Percentiles rank a stretch among this genome's conserved stretches.
These are phyloP conservation scores for Shiraia bambusicola DNA, from an alignment of 2,329 filamentous ascomycete genomes.

Conservation along the genomic window DNA sequence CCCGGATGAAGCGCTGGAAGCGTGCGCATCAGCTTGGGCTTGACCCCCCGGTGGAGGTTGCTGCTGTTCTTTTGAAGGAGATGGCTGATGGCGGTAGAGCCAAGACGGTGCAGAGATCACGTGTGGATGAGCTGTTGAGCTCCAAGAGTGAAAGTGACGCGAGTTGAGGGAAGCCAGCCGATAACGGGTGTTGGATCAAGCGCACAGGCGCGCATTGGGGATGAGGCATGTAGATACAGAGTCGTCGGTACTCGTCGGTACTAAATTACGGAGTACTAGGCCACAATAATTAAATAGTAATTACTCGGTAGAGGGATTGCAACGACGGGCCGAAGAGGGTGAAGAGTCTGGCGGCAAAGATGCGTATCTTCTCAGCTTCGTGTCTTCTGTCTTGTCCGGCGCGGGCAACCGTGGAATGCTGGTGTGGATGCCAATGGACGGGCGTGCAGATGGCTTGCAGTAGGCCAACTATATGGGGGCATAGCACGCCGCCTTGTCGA, in stretches of 20 bases:
- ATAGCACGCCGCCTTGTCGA: conserved; percentile 35
- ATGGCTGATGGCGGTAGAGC: conserved; percentile 55
- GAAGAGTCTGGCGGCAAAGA: no score
- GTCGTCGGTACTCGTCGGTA: no score
- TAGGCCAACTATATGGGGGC: conserved; percentile 25
- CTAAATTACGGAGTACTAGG: no score
- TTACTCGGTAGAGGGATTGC: no score
- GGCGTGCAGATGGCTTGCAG: conserved; percentile 37
- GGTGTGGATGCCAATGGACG: no score
- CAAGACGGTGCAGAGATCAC: conserved; percentile 62
- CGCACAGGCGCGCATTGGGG: background rate
- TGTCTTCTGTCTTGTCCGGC: conserved; percentile 14
- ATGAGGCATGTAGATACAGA: no score
- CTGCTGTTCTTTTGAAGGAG: conserved; percentile 78
- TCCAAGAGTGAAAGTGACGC: conserved; percentile 47
- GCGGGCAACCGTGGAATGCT: conserved; percentile 22
- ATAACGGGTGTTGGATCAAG: background rate
- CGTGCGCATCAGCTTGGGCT: conserved; percentile 80
- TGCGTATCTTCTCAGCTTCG: no score
- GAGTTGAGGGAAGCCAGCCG: conserved; percentile 2
- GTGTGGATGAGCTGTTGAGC: conserved; percentile 69
- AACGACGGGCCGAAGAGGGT: no score
- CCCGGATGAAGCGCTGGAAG: conserved; percentile 81
- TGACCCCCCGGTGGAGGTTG: conserved; percentile 85
- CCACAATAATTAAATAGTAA: no score